Base-by-base conservation (phyloP, 2,329 filamentous ascomycete genomes). In the Diaporthe vaccinii region DNA sequence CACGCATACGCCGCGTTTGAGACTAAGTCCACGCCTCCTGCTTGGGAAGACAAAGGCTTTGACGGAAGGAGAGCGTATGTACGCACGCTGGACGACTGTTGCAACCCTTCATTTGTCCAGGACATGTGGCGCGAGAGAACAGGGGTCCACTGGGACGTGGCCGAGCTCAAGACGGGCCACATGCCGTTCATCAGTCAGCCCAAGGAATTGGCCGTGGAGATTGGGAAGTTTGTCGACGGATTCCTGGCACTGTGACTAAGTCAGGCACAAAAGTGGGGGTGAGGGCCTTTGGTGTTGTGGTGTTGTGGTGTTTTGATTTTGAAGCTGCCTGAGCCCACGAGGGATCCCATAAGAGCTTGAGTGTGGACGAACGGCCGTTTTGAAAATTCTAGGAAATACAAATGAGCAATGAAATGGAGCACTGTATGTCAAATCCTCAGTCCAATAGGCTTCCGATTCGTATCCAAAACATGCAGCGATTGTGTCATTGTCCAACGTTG, bases 111-210 rank as follows among this genome's bases (percentile, higher is more conserved):
- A 0, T 70, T 22, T 9, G 20, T 80, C 1, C 80, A 81, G 58
- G 77, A 81, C 36, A 12, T 51, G 8, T 81, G 79, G 79, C 39
- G 79, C 1, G 75, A 79, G 55, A 81, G 78, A 59, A 76, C 78
- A 5, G 65, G 71, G 9, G 80, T 80, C 9, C 22, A 77, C 25
- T 81, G 80, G 80, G 74, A 80, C 22, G 76, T 81, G 3, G 71
- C 79, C 3, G 75, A 81, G 41, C 78, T 80, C 46, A 70, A 79
- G 15, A 68, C 78, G 1, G 80, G 80, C 1, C 80, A 80, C 31
- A 80, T 81, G 78, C 80, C 79, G 6, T 81, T 81, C 31, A 61
- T 79, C 25, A 81, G 79, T 53, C 76, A 77, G 31, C 80, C 80
- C 0, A 36, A 77, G 59, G 72, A 55, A 1, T 39, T 80, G 10